Evolutionary conservation across 2,329 filamentous ascomycete genomes (phyloP).

Genomic region (Pyrenophora seminiperda): DNA sequence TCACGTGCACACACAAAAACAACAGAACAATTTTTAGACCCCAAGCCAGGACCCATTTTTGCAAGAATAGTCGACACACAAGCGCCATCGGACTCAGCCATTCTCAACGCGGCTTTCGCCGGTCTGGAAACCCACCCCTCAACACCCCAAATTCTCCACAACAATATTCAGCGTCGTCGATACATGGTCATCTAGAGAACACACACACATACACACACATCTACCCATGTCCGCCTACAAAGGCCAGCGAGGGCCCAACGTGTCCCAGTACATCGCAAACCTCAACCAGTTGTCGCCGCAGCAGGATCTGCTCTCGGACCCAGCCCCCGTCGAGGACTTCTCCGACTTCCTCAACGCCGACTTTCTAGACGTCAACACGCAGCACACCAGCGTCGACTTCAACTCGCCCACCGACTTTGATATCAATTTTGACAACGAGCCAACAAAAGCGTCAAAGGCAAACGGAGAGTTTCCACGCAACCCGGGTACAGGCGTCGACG

Average conservation of each 20-base stretch:
- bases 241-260: constrained; percentile 80
- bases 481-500: constrained; percentile 23
- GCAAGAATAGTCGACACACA: constrained; percentile 7
- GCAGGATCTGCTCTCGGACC: constrained; percentile 36
- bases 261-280: constrained; percentile 86
- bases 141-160: constrained; percentile 18
- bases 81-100: constrained; percentile 19
- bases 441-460: constrained; percentile 17
- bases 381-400: constrained; percentile 32
- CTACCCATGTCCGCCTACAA: constrained; percentile 71
- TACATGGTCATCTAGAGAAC: constrained; percentile 14
- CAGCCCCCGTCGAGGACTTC: constrained; percentile 55
- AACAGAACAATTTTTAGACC: not conserved
- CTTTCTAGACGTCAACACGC: constrained; percentile 69
- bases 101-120: constrained; percentile 19
- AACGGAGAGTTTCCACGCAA: constrained; percentile 22
- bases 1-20: not conserved
- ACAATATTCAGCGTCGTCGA: constrained; percentile 19
- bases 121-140: constrained; percentile 23
- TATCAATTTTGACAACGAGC: constrained; percentile 36
- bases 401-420: constrained; percentile 34
- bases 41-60: not conserved
- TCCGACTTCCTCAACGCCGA: constrained; percentile 62
- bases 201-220: constrained; percentile 8
- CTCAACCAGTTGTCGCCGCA: constrained; percentile 70